Evolutionary conservation across 495 filamentous ascomycete species (phyloP), one percentile per base, ranked within the genome.

Genomic region (Aspergillus panamensis): DNA sequence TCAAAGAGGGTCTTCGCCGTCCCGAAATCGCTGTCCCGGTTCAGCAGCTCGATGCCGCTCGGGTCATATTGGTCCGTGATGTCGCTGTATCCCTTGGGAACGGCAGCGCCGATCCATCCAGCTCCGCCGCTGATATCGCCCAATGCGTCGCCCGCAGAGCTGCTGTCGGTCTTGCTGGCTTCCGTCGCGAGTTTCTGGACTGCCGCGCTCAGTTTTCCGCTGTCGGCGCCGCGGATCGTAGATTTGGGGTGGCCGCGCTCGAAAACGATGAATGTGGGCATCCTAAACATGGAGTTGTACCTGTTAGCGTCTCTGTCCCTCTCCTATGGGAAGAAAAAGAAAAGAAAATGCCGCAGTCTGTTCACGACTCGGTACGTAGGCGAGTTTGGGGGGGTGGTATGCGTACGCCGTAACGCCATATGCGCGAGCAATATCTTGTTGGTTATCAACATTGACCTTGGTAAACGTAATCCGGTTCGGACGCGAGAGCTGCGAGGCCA

Each of bases 251-350:
- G 77, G 58, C 86, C 84, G 58, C 87, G 80, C 64, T 90, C 88
- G 80, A 97, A 96, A 62, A 96, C 80, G 66, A 97, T 84, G 75
- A 97, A 96, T 43, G 93, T 96, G 14, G 94, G 94, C 62, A 89
- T 79, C 13, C 79, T 82, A 54, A 14, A 3, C 20, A 31, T 2
- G 3, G 14, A 8, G 17, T 25, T 25, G 25, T 25, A 25, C 25
- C 25, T 25, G 25, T 25, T 5, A 25, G 25, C 25, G 25, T 25
- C 25, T 25, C 25, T 5, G 25, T 25, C 25, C 25, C 5, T 25
- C 25, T 25, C n/a, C n/a, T n/a, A n/a, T n/a, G n/a, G n/a, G n/a
- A n/a, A n/a, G n/a, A n/a, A 25, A 25, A 25, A 5, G 5, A 25
- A 25, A 2, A 25, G 5, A 25, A 25, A 25, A 25, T 2, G 25